Conservation (phyloP, 2,329 filamentous ascomycete genomes). For the Helminthosporium solani region DNA sequence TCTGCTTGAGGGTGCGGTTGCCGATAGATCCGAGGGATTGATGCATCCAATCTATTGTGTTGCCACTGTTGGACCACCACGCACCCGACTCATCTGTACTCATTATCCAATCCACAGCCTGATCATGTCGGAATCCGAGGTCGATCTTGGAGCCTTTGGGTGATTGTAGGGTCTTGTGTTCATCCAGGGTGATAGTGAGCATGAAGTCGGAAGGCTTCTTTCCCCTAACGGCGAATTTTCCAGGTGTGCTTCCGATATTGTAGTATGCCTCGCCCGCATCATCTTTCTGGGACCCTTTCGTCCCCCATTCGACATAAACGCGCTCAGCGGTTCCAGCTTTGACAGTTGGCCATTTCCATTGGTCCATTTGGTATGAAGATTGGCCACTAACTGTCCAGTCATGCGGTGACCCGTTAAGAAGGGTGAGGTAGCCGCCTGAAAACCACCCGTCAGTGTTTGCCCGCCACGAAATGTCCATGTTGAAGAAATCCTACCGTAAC, state of each 20-base stretch:
- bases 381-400: slow-evolving; percentile 35
- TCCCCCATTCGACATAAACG: slow-evolving; percentile 36
- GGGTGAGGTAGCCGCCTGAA: slow-evolving; percentile 38
- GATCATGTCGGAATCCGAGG: slow-evolving; percentile 40
- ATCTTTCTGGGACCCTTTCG: slow-evolving; percentile 28
- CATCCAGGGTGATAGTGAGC: slow-evolving; percentile 33
- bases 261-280: slow-evolving; percentile 42
- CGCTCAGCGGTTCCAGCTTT: slow-evolving; percentile 32
- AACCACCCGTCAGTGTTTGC: background rate
- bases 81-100: slow-evolving; percentile 37
- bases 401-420: slow-evolving; percentile 46
- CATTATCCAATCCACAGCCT: slow-evolving; percentile 41
- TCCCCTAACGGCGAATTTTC: slow-evolving; percentile 35
- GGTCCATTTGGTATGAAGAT: slow-evolving; percentile 42
- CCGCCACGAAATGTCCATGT: background rate
- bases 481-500: slow-evolving; percentile 20
- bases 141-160: slow-evolving; percentile 32
- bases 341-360: slow-evolving; percentile 40
- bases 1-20: slow-evolving; percentile 46
- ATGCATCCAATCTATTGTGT: slow-evolving; percentile 45
- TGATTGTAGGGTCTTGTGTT: slow-evolving; percentile 36
- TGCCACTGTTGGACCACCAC: slow-evolving; percentile 40
- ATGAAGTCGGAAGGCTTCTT: slow-evolving; percentile 33
- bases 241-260: slow-evolving; percentile 27
- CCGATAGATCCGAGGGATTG: slow-evolving; percentile 40